Percentiles rank a stretch among this genome's conserved stretches.
These are phyloP conservation scores for Cladophialophora immunda DNA, from an alignment of 2,329 filamentous ascomycete genomes.

Conservation along the genomic window DNA sequence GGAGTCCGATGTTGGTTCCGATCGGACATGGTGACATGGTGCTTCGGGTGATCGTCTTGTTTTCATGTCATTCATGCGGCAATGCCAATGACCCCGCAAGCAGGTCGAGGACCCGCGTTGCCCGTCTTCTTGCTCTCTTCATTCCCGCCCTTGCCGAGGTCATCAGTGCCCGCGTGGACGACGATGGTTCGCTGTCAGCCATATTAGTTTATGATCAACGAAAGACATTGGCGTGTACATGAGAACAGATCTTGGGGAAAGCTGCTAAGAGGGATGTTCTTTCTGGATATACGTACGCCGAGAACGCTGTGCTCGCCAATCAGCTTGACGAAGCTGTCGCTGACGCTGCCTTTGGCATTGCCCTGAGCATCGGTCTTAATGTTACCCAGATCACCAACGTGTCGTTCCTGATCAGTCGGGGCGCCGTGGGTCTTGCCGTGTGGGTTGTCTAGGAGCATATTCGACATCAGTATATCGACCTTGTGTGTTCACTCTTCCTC, in stretches of 20 bases:
- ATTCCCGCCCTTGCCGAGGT: slow-evolving; percentile 89
- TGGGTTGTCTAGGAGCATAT: slow-evolving; percentile 79
- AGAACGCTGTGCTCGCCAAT: slow-evolving; percentile 95
- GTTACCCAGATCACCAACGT: slow-evolving; percentile 98
- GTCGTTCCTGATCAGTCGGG: slow-evolving; percentile 81
- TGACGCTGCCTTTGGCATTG: slow-evolving; percentile 81
- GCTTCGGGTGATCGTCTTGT: not conserved
- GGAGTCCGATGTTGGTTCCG: not conserved
- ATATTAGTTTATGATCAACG: not conserved
- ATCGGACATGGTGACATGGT: slow-evolving; percentile 2
- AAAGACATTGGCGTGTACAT: not conserved
- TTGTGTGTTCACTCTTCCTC: slow-evolving; percentile 4
- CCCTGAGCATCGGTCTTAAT: slow-evolving; percentile 93
- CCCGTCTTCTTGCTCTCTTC: slow-evolving; percentile 99
- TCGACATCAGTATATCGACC: slow-evolving; percentile 24
- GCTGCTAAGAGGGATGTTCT: not conserved
- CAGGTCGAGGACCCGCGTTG: slow-evolving; percentile 90
- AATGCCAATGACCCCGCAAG: slow-evolving; percentile 96
- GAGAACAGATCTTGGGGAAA: not conserved
- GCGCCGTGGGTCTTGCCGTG: slow-evolving; percentile 90
- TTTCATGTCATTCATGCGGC: slow-evolving; percentile 50
- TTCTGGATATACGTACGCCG: slow-evolving; percentile 69
- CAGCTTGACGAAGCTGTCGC: slow-evolving; percentile 89
- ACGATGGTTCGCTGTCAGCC: slow-evolving; percentile 82
- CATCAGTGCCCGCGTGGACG: slow-evolving; percentile 92